phyloP scores from a whole-genome alignment of 1,139 yeast genomes.

The Yamadazyma siamensis region DNA sequence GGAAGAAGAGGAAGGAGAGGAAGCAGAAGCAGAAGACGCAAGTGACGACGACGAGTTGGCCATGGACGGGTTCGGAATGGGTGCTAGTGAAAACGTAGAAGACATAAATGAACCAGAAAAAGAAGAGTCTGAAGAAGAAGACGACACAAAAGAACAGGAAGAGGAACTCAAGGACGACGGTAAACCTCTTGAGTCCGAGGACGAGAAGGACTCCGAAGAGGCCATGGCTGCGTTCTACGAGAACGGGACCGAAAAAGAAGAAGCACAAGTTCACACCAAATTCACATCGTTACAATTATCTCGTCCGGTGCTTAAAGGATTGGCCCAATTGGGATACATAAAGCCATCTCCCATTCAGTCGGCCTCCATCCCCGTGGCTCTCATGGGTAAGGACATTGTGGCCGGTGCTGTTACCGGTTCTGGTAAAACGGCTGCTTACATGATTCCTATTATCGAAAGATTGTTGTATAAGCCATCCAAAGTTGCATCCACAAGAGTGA shows the following conservation, averaged over 20 bases:
- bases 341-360: constrained; percentile 93
- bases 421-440: constrained; percentile 97
- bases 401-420: constrained; percentile 99
- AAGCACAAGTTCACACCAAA: constrained; percentile 48
- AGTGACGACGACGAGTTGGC: constrained; percentile 52
- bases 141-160: constrained; percentile 20
- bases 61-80: constrained; percentile 75
- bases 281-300: constrained; percentile 81
- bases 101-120: constrained; percentile 25
- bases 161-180: constrained; percentile 25
- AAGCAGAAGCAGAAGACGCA: constrained; percentile 21
- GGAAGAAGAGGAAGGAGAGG: constrained; percentile 26
- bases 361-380: constrained; percentile 89
- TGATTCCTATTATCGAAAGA: constrained; percentile 94
- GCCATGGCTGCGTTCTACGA: constrained; percentile 70
- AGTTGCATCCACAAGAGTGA: constrained; percentile 82
- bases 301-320: constrained; percentile 83
- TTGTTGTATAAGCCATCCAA: constrained; percentile 83
- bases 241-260: constrained; percentile 31
- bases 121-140: constrained; percentile 19
- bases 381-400: constrained; percentile 88
- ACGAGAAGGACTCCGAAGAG: constrained; percentile 65
- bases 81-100: constrained; percentile 33
- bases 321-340: constrained; percentile 74
- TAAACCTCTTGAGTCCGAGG: constrained; percentile 22